Evolutionary conservation across 2,329 filamentous ascomycete species (phyloP).

Genomic region (Chaetomiaceae sp.): DNA sequence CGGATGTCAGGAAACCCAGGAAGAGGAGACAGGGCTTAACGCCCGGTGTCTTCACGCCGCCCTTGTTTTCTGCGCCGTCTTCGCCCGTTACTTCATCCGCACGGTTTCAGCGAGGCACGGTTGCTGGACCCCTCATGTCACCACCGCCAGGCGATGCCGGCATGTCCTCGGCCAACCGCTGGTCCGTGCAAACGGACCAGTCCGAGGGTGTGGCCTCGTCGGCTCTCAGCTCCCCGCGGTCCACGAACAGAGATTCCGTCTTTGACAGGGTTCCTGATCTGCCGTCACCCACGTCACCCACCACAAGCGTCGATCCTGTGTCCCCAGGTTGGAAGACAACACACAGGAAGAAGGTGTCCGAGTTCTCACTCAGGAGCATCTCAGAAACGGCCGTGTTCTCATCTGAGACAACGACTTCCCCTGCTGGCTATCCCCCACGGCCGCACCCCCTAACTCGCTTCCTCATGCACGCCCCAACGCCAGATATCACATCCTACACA

Average conservation of each 20-base stretch:
- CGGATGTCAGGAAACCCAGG: conserved; percentile 58
- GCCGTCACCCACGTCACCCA: conserved; percentile 75
- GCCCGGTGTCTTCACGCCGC: conserved; percentile 57
- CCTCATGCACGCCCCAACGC: conserved; percentile 1
- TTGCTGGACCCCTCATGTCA: conserved; percentile 44
- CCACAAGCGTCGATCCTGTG: conserved; percentile 66
- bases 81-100: conserved; percentile 38
- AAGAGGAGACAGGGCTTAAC: conserved; percentile 67
- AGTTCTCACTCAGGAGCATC: conserved; percentile 49
- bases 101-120: conserved; percentile 36
- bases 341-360: conserved; percentile 54
- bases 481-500: conserved; percentile 31
- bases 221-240: conserved; percentile 74
- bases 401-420: conserved; percentile 20
- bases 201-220: conserved; percentile 67
- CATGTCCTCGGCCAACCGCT: conserved; percentile 51
- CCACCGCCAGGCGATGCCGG: conserved; percentile 25
- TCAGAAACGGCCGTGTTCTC: conserved; percentile 21
- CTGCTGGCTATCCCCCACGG: not conserved
- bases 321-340: conserved; percentile 52
- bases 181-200: conserved; percentile 58
- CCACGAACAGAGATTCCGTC: conserved; percentile 66
- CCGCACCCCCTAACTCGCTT: conserved; percentile 14
- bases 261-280: conserved; percentile 71
- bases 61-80: conserved; percentile 34